Evolutionary conservation across 208 protist genomes (phyloP).

Genomic region (Novymonas esmeraldas): DNA sequence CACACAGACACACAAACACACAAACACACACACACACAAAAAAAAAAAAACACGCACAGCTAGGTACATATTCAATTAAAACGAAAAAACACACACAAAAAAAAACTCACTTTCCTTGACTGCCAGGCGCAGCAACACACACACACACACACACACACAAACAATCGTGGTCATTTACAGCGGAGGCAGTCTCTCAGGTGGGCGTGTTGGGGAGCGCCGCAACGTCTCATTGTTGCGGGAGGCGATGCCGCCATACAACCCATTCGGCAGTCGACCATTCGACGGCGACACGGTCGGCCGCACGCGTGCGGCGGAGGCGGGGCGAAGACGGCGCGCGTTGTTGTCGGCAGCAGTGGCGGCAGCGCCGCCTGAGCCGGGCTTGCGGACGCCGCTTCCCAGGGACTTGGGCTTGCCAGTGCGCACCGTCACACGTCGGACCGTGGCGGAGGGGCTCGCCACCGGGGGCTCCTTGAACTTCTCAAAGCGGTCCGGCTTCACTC

Average conservation of each 20-base stretch:
- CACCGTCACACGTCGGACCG: conserved; percentile 25
- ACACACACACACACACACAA: neutral
- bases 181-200: conserved; percentile 16
- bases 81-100: neutral
- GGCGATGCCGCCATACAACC: neutral
- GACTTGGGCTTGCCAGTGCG: conserved; percentile 9
- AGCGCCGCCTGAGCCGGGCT: no score
- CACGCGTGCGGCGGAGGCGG: neutral
- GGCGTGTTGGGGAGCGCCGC: neutral
- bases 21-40: conserved; percentile 3
- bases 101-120: neutral
- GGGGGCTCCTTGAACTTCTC: conserved; percentile 28
- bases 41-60: neutral
- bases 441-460: conserved; percentile 22
- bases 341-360: neutral
- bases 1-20: neutral
- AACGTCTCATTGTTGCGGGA: neutral
- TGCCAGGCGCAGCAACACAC: neutral
- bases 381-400: neutral
- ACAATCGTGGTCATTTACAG: conserved; percentile 8
- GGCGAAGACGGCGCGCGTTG: conserved; percentile 9
- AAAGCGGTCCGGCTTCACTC: conserved; percentile 10
- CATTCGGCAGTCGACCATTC: neutral
- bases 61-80: neutral
- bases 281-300: conserved; percentile 2